phyloP scores from a whole-genome alignment of 257 asterid species.

The Catharanthus roseus region DNA sequence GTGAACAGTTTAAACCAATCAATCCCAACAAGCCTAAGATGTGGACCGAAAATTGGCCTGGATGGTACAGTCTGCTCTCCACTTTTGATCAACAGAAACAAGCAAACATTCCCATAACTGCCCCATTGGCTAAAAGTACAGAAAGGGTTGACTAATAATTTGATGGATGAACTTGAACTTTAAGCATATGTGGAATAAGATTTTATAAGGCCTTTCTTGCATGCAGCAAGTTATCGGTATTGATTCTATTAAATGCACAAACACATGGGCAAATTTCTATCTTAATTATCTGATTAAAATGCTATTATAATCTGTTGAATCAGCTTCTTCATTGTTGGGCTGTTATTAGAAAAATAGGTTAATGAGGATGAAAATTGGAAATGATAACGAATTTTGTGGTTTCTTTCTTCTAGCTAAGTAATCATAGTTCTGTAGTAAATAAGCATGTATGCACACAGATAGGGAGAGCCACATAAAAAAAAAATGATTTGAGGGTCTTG shows the following conservation, averaged over 20 bases:
- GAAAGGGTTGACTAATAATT: not conserved
- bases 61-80: constrained; percentile 53
- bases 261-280: not conserved
- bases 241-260: not conserved
- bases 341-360: not conserved
- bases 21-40: constrained; percentile 73
- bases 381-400: not conserved
- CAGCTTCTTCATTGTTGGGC: not conserved
- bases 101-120: not conserved
- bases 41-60: constrained; percentile 99
- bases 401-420: too few relatives aligned
- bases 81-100: too few relatives aligned
- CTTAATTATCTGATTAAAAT: not conserved
- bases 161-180: not conserved
- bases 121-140: not conserved
- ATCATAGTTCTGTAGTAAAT: too few relatives aligned
- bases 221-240: not conserved
- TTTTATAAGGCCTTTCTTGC: not conserved
- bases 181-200: not conserved
- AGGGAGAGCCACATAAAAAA: too few relatives aligned
- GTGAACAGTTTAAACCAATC: constrained; percentile 73
- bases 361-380: not conserved
- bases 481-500: too few relatives aligned
- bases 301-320: not conserved
- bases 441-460: too few relatives aligned